These are phyloP conservation scores for Asclepias syriaca DNA, from an alignment of 257 asterid genomes.

Conservation along the genomic window DNA sequence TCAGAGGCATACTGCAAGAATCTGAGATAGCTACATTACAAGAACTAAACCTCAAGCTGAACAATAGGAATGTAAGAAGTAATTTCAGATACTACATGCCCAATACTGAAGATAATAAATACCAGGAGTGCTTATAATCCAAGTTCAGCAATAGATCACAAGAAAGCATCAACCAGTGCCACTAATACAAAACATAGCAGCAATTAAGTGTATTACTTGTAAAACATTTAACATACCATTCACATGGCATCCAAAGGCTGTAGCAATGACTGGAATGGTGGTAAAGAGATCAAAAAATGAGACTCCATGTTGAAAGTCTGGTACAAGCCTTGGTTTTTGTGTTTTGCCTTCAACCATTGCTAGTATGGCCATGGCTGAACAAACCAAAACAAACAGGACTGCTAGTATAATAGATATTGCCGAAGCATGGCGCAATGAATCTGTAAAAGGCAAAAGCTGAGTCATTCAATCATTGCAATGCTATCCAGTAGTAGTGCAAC, in stretches of 20 bases:
- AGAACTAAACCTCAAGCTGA: not conserved
- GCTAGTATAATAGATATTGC: conserved; percentile 86
- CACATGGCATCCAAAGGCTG: conserved; percentile 95
- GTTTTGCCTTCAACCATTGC: conserved; percentile 73
- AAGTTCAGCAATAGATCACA: not conserved
- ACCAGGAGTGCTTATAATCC: not conserved
- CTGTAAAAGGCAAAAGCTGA: conserved; percentile 41
- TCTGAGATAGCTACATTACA: not conserved
- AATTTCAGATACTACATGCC: not conserved
- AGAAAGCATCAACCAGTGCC: not conserved
- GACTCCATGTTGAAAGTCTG: conserved; percentile 56
- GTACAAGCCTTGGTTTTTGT: conserved; percentile 52
- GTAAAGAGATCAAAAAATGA: conserved; percentile 66
- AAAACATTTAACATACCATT: conserved; percentile 46
- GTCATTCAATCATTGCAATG: conserved; percentile 9
- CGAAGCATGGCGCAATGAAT: conserved; percentile 86
- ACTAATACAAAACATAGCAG: not conserved
- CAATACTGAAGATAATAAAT: not conserved
- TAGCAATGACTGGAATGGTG: conserved; percentile 84
- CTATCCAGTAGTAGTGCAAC: not conserved
- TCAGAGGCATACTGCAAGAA: not conserved
- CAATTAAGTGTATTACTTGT: not conserved
- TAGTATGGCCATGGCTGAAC: conserved; percentile 77
- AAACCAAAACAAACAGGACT: conserved; percentile 68
- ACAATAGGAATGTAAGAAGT: not conserved